Conservation (phyloP, 2,329 filamentous ascomycete genomes). For the Aspergillus ochraceoroseus region DNA sequence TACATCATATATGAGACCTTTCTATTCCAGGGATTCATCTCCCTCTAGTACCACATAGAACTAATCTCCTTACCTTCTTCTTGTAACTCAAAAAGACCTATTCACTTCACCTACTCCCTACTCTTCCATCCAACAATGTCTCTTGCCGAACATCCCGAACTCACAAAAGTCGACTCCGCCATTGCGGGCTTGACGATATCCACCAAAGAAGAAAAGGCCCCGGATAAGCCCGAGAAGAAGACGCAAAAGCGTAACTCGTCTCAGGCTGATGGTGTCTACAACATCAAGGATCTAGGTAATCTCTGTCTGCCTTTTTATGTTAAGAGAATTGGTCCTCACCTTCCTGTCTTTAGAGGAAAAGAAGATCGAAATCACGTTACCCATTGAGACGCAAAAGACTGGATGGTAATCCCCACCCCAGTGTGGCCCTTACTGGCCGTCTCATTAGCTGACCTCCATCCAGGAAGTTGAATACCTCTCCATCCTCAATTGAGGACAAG, state of each 20-base stretch:
- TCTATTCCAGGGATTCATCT: too few relatives aligned
- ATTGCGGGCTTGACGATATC: constrained; percentile 70
- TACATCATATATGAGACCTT: too few relatives aligned
- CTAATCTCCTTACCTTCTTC: constrained; percentile 9
- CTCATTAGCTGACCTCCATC: constrained; percentile 5
- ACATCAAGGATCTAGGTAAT: constrained; percentile 81
- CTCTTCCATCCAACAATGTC: constrained; percentile 46
- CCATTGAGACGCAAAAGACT: constrained; percentile 36
- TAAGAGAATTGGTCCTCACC: too few relatives aligned
- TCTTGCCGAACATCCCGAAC: constrained; percentile 45
- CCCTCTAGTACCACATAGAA: constrained; percentile 1
- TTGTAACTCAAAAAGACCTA: constrained; percentile 5
- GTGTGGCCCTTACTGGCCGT: neutral
- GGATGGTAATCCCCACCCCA: constrained; percentile 27
- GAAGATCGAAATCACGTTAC: constrained; percentile 31
- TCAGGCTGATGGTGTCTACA: constrained; percentile 66
- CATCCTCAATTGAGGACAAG: constrained; percentile 72
- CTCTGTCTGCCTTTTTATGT: constrained; percentile 16
- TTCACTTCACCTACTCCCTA: neutral
- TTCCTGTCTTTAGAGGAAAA: constrained; percentile 33
- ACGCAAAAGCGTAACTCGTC: constrained; percentile 68
- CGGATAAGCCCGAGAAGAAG: constrained; percentile 48
- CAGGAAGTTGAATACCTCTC: constrained; percentile 92
- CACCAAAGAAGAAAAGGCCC: constrained; percentile 56
- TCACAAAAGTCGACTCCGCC: constrained; percentile 88